Evolutionary conservation across 2,329 filamentous ascomycete genomes (phyloP), one percentile per base, ranked within the genome.

Genomic region (Diplodia corticola): DNA sequence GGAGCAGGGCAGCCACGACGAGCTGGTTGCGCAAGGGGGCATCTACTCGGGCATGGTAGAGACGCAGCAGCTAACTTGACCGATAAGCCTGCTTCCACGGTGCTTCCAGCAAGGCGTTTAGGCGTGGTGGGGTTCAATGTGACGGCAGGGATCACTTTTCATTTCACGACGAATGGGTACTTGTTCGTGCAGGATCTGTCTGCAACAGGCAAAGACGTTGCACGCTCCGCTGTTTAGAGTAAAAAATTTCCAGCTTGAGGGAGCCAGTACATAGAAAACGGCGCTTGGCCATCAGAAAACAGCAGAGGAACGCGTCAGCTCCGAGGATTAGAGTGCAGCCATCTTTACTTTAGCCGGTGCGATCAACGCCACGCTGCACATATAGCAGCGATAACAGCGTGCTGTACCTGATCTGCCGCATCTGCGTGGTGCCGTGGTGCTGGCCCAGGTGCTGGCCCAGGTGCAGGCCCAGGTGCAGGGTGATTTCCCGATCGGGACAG

Each of bases 1-100:
- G 1, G 87, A 90, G 72, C 77, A 80, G 65, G 88, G 89, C n/a
- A 83, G 83, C 22, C 87, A 90, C 72, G 78, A 80, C 5, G 85
- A 88, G 71, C 77, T 90, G 69, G 78, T 89, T 40, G 69, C 70
- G 20, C 66, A 71, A 51, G 72, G 75, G 7, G 75, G 76, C 20
- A 75, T 77, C 55, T 78, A 78, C 59, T 69, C 75, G 24, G 71
- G 71, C 9, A 77, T 78, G 76, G 76, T 77, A 6, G 70, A 73
- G 30, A 74, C 75, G 30, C 76, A 78, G 57, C 75, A 77, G 65
- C 64, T 77, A 67, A 73, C 72, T 35, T 77, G 67, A 35, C 7
- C 33, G 33, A 73, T 33, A 64, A 44, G 63, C 22, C 12, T 61
- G 22, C 57, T 35, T 15, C 44, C 48, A 26, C 30, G 48, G 20